A percentile compares a stretch with the other conserved stretches of the same genome.
These are phyloP conservation scores for Triticum turgidum DNA, from an alignment of 176 grass and related monocot species.

Conservation along the genomic window DNA sequence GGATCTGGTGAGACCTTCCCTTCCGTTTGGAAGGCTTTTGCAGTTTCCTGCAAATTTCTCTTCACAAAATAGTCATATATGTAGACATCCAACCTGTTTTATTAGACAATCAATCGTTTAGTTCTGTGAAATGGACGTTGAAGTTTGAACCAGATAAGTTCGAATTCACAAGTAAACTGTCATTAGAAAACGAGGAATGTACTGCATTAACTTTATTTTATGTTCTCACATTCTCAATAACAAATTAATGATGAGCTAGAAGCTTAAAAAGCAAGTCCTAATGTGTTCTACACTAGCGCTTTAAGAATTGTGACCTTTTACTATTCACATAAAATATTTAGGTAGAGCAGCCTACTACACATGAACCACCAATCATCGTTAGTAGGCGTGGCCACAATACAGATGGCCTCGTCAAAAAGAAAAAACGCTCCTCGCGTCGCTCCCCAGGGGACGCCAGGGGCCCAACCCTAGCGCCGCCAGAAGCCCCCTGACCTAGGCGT, in stretches of 20 bases:
- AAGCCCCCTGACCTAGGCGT: too few species aligned
- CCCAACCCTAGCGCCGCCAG: too few species aligned
- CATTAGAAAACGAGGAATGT: not conserved
- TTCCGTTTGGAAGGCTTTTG: slow-evolving; percentile 98
- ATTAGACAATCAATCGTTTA: slow-evolving; percentile 14
- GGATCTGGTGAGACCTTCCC: slow-evolving; percentile 98
- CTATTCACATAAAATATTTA: slow-evolving; percentile 3
- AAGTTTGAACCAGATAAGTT: not conserved
- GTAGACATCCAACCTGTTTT: slow-evolving; percentile 97
- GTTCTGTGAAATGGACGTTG: slow-evolving; percentile 5
- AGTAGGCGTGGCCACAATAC: too few species aligned
- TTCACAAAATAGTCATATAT: slow-evolving; percentile 99
- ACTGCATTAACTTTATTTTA: slow-evolving; percentile 3
- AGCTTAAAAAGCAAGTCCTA: not conserved
- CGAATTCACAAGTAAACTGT: not conserved
- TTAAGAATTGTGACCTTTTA: not conserved
- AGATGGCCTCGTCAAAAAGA: too few species aligned
- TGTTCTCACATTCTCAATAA: not conserved
- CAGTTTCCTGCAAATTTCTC: slow-evolving; percentile 97
- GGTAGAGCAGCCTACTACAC: not conserved
- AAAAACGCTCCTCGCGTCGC: too few species aligned
- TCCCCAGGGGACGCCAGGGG: too few species aligned
- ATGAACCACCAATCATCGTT: not conserved
- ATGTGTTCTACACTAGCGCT: not conserved
- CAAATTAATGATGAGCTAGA: slow-evolving; percentile 14